Conservation (phyloP, 2,329 filamentous ascomycete species). For the Pseudogymnoascus pannorum region DNA sequence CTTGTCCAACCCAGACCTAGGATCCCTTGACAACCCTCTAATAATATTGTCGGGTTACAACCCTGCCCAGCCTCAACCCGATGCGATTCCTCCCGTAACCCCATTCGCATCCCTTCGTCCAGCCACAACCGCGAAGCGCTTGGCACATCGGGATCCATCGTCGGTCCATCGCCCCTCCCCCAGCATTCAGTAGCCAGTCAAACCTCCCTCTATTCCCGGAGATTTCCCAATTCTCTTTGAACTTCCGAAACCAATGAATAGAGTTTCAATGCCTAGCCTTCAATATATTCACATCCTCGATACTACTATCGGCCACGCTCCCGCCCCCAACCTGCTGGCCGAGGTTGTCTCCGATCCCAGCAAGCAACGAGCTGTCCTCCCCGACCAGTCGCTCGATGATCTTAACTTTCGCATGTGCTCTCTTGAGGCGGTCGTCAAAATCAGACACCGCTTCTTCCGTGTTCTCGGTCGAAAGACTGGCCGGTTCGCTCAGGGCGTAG, state of each 20-base stretch:
- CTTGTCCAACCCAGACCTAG: neutral
- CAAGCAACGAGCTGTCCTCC: slow-evolving; percentile 32
- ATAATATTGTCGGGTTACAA: neutral
- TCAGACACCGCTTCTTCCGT: slow-evolving; percentile 84
- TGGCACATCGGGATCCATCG: neutral
- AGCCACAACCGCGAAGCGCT: neutral
- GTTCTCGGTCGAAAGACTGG: slow-evolving; percentile 72
- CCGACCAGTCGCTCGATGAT: slow-evolving; percentile 68
- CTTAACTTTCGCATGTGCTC: slow-evolving; percentile 76
- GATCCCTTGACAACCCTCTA: neutral
- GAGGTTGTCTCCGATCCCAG: slow-evolving; percentile 9
- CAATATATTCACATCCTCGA: slow-evolving; percentile 40
- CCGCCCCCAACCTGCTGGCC: slow-evolving; percentile 11
- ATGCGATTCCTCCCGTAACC: neutral
- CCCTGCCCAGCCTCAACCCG: neutral
- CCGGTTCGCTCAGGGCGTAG: slow-evolving; percentile 70
- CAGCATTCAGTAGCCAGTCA: neutral
- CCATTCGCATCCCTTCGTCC: neutral
- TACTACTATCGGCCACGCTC: slow-evolving; percentile 35
- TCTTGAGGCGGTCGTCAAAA: slow-evolving; percentile 81
- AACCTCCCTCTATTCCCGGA: neutral
- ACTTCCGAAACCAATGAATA: neutral
- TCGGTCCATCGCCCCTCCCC: neutral
- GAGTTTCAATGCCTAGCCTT: slow-evolving; percentile 26
- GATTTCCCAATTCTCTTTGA: neutral